Percentiles rank a stretch among this genome's conserved stretches.
Evolutionary conservation across 805 yeast species (phyloP).

Genomic region (Hemisphaericaspora nanyangensis): DNA sequence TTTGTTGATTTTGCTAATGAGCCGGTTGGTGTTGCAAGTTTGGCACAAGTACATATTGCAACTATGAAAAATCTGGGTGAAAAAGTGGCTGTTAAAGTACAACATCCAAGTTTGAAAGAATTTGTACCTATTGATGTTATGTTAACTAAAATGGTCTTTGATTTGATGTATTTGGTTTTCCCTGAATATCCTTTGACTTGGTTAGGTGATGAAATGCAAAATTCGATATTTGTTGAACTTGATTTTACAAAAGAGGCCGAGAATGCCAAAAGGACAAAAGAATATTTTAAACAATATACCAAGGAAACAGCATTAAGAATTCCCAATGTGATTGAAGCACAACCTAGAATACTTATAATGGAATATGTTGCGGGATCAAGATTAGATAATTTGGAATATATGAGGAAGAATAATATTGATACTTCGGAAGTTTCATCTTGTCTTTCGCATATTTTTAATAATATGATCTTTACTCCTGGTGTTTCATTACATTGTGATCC

Average conservation of each 20-base stretch:
- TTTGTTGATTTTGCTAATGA: conserved; percentile 62
- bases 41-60: conserved; percentile 94
- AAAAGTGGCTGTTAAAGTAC: conserved; percentile 89
- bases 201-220: conserved; percentile 91
- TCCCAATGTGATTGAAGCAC: conserved; percentile 67
- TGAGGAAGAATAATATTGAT: conserved; percentile 62
- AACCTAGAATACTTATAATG: conserved; percentile 77
- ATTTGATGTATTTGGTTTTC: conserved; percentile 68
- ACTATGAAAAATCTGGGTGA: conserved; percentile 52
- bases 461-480: conserved; percentile 91
- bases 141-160: conserved; percentile 73
- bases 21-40: conserved; percentile 93
- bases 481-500: conserved; percentile 97
- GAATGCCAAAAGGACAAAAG: conserved; percentile 69
- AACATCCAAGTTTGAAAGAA: conserved; percentile 82
- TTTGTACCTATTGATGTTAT: conserved; percentile 89
- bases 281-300: conserved; percentile 56
- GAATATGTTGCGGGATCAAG: conserved; percentile 81
- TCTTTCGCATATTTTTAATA: conserved; percentile 84
- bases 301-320: conserved; percentile 71
- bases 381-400: conserved; percentile 67
- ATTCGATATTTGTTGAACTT: conserved; percentile 84
- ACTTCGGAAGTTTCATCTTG: conserved; percentile 79
- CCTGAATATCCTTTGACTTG: conserved; percentile 93
- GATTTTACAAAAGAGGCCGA: conserved; percentile 84